Evolutionary conservation across 2,329 filamentous ascomycete genomes (phyloP).

Genomic region (Fusarium sp.): DNA sequence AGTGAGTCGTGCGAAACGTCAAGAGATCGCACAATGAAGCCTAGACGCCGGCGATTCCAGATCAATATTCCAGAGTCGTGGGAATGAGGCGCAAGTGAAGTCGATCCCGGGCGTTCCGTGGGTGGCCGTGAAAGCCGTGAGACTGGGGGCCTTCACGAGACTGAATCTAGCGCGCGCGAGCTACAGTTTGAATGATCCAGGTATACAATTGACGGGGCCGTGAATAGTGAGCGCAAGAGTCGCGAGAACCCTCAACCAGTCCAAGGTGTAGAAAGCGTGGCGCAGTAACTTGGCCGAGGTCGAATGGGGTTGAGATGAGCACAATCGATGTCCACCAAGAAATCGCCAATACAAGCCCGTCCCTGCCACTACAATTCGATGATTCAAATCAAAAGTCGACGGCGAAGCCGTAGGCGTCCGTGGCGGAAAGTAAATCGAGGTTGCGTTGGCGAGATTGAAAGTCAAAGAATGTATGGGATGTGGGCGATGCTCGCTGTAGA

Average conservation of each 20-base stretch:
- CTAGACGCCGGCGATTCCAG: slow-evolving; percentile 9
- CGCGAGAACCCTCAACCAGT: not conserved
- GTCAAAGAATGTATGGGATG: slow-evolving; percentile 12
- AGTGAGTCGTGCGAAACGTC: slow-evolving; percentile 9
- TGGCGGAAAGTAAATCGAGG: slow-evolving; percentile 11
- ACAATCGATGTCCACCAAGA: slow-evolving; percentile 14
- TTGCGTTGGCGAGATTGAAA: slow-evolving; percentile 15
- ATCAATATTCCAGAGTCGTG: slow-evolving; percentile 10
- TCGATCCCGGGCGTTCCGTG: slow-evolving; percentile 39
- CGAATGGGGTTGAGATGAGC: slow-evolving; percentile 20
- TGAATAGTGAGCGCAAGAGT: slow-evolving; percentile 1
- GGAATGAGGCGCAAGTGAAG: slow-evolving; percentile 20
- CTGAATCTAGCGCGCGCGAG: slow-evolving; percentile 3
- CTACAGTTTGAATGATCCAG: slow-evolving; percentile 8
- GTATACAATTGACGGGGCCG: slow-evolving; percentile 11
- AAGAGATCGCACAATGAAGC: slow-evolving; percentile 11
- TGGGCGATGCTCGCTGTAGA: slow-evolving; percentile 8
- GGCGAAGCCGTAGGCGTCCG: slow-evolving; percentile 7
- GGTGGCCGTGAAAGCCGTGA: slow-evolving; percentile 21
- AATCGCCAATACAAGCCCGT: slow-evolving; percentile 18
- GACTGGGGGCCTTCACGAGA: slow-evolving; percentile 7
- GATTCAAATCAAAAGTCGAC: slow-evolving; percentile 6
- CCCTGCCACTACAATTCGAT: slow-evolving; percentile 17
- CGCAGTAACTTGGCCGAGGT: slow-evolving; percentile 19
- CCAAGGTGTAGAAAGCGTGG: slow-evolving; percentile 14